Base-by-base conservation (phyloP, 1,139 yeast species). In the Geotrichum klebahnii region DNA sequence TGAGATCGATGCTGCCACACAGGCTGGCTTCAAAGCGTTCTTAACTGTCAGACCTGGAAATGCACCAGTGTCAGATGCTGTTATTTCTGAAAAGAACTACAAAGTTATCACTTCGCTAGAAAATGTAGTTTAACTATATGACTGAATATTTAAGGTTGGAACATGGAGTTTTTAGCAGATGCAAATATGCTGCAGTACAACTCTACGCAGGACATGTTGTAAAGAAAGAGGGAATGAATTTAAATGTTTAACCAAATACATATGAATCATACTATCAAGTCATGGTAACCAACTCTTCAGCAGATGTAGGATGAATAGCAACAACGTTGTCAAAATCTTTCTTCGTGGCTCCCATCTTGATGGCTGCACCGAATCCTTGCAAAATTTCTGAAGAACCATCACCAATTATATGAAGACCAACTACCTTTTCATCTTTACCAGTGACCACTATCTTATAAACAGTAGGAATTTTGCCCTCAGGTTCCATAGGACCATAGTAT, bases 301-400 rank as follows among this genome's bases (percentile, higher is more conserved):
- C 98, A 57, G 95, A 81, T 1, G 98, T 90, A 56, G 98, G 98
- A 68, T 92, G 98, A 64, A 92, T 92, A 42, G 98, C 98, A 31
- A 92, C 97, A 72, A 95, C 85, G 66, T 74, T 82, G 70, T 92
- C 98, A 58, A 92, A 90, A 68, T 92, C 97, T 47, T 80, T 80
- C 76, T 92, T 92, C 43, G 98, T 92, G 42, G 98, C 98, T 35
- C 98, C 98, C 73, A 69, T 70, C 72, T 89, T 88, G 59, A 92
- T 74, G 52, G 98, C 98, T 48, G 89, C 98, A 52, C 97, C 98
- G 64, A 92, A 92, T 34, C 98, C 98, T 75, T 92, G 98, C 61
- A 92, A 77, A 55, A 92, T 88, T 70, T 92, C 98, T 35, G 95
- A 80, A 55, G 95, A 81, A 12, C 80, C 70, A 63, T 89, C 97